phyloP scores from a whole-genome alignment of 2,329 filamentous ascomycete genomes.

The Epichloe sylvatica region DNA sequence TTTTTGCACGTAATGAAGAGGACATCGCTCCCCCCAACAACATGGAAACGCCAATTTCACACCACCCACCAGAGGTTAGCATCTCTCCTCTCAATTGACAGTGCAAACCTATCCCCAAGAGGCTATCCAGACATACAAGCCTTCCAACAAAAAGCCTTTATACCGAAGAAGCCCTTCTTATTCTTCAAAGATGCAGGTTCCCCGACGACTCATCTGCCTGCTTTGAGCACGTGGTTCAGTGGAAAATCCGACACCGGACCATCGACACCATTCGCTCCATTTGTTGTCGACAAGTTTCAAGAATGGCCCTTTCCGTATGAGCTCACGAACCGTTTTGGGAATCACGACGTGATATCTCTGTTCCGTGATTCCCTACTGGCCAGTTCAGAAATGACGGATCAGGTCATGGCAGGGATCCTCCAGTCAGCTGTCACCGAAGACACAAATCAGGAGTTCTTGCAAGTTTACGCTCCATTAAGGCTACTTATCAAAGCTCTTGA shows the following conservation, averaged over 20 bases:
- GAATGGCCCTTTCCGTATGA: slow-evolving; percentile 26
- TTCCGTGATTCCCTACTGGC: slow-evolving; percentile 17
- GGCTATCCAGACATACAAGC: slow-evolving; percentile 19
- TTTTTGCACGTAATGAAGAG: slow-evolving; percentile 4
- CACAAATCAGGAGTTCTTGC: slow-evolving; percentile 30
- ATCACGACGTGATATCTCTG: slow-evolving; percentile 8
- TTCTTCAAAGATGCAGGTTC: slow-evolving; percentile 33
- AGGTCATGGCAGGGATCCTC: slow-evolving; percentile 19
- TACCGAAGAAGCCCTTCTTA: slow-evolving; percentile 33
- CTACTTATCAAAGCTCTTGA: slow-evolving; percentile 47
- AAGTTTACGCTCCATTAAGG: slow-evolving; percentile 46
- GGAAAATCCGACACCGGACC: background rate
- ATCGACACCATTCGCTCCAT: slow-evolving; percentile 2
- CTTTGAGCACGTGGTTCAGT: slow-evolving; percentile 46
- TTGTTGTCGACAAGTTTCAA: slow-evolving; percentile 18
- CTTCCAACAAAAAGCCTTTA: slow-evolving; percentile 42
- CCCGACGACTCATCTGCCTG: slow-evolving; percentile 28
- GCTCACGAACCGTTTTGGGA: slow-evolving; percentile 16
- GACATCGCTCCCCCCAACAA: background rate
- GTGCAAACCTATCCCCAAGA: slow-evolving; percentile 5
- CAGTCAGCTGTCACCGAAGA: slow-evolving; percentile 13
- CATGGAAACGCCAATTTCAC: slow-evolving; percentile 4
- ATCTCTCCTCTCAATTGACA: slow-evolving; percentile 1
- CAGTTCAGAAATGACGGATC: slow-evolving; percentile 16
- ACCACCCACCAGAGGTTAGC: background rate